Evolutionary conservation across 768 basidiomycete genomes (phyloP).

Genomic region (Coprinellus micaceus): DNA sequence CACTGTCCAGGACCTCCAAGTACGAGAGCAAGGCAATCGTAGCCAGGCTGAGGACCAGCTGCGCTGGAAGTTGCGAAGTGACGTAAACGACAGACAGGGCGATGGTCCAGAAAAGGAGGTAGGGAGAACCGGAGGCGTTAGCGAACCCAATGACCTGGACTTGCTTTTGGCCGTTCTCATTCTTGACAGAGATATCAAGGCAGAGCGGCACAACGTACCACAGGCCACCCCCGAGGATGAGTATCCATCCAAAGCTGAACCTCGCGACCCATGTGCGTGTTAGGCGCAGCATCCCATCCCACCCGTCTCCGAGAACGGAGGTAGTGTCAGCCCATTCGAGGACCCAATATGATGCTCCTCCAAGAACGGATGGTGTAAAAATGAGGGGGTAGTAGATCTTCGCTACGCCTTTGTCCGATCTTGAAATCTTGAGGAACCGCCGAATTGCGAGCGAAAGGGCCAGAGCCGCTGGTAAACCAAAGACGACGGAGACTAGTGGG

Average conservation of each 20-base stretch:
- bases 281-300: slow-evolving; percentile 43
- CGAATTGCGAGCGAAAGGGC: slow-evolving; percentile 53
- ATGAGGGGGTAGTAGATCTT: slow-evolving; percentile 56
- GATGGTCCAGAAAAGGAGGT: slow-evolving; percentile 76
- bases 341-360: slow-evolving; percentile 69
- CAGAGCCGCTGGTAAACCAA: slow-evolving; percentile 55
- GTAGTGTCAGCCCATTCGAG: slow-evolving; percentile 76
- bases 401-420: slow-evolving; percentile 74
- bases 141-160: slow-evolving; percentile 72
- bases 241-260: slow-evolving; percentile 44
- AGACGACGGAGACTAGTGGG: slow-evolving; percentile 52
- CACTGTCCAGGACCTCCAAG: slow-evolving; percentile 78
- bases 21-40: slow-evolving; percentile 67
- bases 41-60: slow-evolving; percentile 66
- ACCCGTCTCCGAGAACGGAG: slow-evolving; percentile 37
- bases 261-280: slow-evolving; percentile 63
- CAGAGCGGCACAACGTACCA: slow-evolving; percentile 79
- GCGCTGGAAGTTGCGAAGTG: slow-evolving; percentile 76
- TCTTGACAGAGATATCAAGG: slow-evolving; percentile 51
- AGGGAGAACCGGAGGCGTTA: slow-evolving; percentile 87
- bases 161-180: slow-evolving; percentile 33
- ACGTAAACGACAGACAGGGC: slow-evolving; percentile 59
- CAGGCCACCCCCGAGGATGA: slow-evolving; percentile 51
- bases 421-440: slow-evolving; percentile 58
- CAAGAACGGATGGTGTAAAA: slow-evolving; percentile 54